Base-by-base conservation (phyloP, 2,329 filamentous ascomycete genomes). In the Pleoardoris graminearum region DNA sequence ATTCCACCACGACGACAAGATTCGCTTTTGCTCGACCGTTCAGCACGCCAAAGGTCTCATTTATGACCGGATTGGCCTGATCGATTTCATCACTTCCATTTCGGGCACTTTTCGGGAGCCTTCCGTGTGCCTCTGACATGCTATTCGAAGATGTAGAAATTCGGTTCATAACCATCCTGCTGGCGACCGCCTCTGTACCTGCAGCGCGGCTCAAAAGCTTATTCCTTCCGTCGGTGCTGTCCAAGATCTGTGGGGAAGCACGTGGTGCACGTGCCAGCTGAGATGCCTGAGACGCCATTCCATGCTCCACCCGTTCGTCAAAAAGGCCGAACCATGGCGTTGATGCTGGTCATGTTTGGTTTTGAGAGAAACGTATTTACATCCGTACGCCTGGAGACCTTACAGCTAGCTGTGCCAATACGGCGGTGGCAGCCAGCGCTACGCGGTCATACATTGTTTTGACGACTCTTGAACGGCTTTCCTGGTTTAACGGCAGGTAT, bases 151-250 rank as follows among this genome's bases (percentile, higher is more conserved):
- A 12, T 48, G 45, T 51, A 58, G 30, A 54, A 52, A 53, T 49
- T 50, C 50, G 43, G 35, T 30, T 56, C 42, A 57, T 54, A 50
- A 58, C 47, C 55, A 48, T 57, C 52, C 58, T 62, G 58, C 57
- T 62, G 66, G 67, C 61, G 61, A 69, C 70, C 67, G 57, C 43
- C 38, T 41, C 41, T 32, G 41, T 44, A 44, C 59, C 43, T 67
- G 69, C 65, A 70, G 62, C 69, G 67, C 65, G 67, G 66, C 67
- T 70, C 57, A 63, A 69, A 70, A 68, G 68, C 69, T 71, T 69
- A 47, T 48, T 42, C 25, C 23, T 17, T 64, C 62, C 30, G 55
- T 50, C 53, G 50, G 61, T 53, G 57, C 56, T 62, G 66, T 57
- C 61, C 57, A 62, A 49, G 57, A 48, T 45, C 36, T 65, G 67